Evolutionary conservation across 257 asterid species (phyloP).

Genomic region (Nicotiana tomentosiformis): DNA sequence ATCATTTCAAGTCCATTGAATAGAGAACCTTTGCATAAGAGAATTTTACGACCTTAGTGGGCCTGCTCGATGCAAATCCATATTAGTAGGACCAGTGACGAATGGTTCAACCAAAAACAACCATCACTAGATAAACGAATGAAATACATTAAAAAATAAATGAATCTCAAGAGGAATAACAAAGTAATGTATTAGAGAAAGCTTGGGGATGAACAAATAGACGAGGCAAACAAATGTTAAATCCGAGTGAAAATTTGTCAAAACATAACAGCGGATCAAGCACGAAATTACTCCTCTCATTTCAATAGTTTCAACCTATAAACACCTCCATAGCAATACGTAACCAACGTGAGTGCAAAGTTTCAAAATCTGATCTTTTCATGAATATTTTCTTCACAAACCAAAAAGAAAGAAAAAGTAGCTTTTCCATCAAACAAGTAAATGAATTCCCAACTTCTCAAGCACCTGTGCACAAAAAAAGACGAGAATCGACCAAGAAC

Average conservation of each 20-base stretch:
- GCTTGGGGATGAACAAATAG: neutral
- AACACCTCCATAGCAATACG: neutral
- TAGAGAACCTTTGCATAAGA: too few species aligned
- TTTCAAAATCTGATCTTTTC: neutral
- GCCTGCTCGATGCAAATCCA: too few species aligned
- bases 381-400: neutral
- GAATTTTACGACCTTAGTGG: too few species aligned
- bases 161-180: neutral
- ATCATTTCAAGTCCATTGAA: too few species aligned
- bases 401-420: neutral
- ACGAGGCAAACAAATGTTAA: neutral
- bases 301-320: neutral
- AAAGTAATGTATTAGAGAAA: neutral
- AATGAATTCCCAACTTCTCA: neutral
- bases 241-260: neutral
- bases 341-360: neutral
- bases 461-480: neutral
- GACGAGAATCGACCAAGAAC: neutral
- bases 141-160: neutral
- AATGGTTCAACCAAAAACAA: too few species aligned
- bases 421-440: neutral
- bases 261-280: neutral
- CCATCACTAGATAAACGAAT: too few species aligned
- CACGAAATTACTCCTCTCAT: too few species aligned
- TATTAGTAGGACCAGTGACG: too few species aligned